Conservation (phyloP, 805 yeast species). For the Ogataea trehalophila region DNA sequence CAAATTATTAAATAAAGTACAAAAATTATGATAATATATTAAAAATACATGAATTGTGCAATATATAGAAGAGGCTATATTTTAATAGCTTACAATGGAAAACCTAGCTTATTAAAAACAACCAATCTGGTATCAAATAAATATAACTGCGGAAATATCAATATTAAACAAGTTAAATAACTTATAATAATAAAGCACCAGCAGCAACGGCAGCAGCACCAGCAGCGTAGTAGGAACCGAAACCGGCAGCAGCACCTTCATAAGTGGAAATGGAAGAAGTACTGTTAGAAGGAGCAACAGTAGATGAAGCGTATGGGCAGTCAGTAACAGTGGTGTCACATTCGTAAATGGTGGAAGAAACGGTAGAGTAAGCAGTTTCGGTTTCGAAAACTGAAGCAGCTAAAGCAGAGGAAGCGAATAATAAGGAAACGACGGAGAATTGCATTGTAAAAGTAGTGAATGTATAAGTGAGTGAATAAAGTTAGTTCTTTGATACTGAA, state of each 20-base stretch:
- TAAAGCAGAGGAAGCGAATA: slow-evolving; percentile 35
- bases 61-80: too few species aligned
- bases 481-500: slow-evolving; percentile 14
- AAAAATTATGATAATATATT: too few species aligned
- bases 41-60: too few species aligned
- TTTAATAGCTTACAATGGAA: not conserved
- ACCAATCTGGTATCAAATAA: not conserved
- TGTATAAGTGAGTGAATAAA: slow-evolving; percentile 20
- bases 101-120: not conserved
- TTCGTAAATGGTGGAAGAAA: slow-evolving; percentile 35
- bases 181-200: slow-evolving; percentile 30
- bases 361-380: slow-evolving; percentile 33
- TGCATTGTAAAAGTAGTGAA: slow-evolving; percentile 31
- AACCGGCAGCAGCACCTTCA: slow-evolving; percentile 29
- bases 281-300: slow-evolving; percentile 25
- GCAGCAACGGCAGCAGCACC: slow-evolving; percentile 31
- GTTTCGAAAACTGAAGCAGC: slow-evolving; percentile 29
- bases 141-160: not conserved
- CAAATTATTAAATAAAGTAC: too few species aligned
- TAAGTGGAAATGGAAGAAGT: slow-evolving; percentile 27
- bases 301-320: slow-evolving; percentile 16
- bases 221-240: slow-evolving; percentile 23
- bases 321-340: slow-evolving; percentile 34
- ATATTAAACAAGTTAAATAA: not conserved
- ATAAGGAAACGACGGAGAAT: slow-evolving; percentile 38